Evolutionary conservation across 2,329 filamentous ascomycete genomes (phyloP), one percentile per base, ranked within the genome.

Genomic region (Niveomyces coronatus): DNA sequence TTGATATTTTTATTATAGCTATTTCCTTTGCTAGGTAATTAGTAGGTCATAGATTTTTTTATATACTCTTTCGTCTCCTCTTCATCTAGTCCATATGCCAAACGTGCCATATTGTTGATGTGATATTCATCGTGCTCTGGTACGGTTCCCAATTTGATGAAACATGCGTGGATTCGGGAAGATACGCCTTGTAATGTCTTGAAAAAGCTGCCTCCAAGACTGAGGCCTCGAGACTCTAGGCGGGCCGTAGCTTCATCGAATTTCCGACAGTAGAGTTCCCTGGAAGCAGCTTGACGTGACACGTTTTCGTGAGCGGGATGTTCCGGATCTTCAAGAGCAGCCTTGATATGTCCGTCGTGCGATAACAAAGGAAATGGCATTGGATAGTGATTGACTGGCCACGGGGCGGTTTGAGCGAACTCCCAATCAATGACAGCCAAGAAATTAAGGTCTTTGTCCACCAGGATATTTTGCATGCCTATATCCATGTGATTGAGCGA

Each of bases 401-500:
- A 55, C 2, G 50, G 51, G 2, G 50, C 51, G 7, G 50, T 46
- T 38, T 57, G 52, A 15, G 55, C 53, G 31, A 53, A 52, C 35
- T 58, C 55, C 53, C 50, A 55, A 41, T 58, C 49, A 38, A 57
- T 57, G 24, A 55, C 20, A 29, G 54, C 52, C 1, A 57, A 18
- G 43, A 57, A 50, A 40, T 55, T 51, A 32, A 52, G 51, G 11
- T 48, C 36, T 17, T 51, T 45, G 28, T 57, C 53, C 14, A 58
- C 47, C 2, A 59, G 40, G 15, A 60, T 52, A 35, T 59, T 56
- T 34, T 58, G 51, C 5, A 48, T 49, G 22, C 53, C 52, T 14
- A 59, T 45, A 37, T 58, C 53, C 49, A 58, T 57, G 40, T 58
- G 50, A 31, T 53, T 53, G 2, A 58, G 40, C 7, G 10, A 53